Conservation (phyloP, 495 filamentous ascomycete species). For the Usnea hakonensis region DNA sequence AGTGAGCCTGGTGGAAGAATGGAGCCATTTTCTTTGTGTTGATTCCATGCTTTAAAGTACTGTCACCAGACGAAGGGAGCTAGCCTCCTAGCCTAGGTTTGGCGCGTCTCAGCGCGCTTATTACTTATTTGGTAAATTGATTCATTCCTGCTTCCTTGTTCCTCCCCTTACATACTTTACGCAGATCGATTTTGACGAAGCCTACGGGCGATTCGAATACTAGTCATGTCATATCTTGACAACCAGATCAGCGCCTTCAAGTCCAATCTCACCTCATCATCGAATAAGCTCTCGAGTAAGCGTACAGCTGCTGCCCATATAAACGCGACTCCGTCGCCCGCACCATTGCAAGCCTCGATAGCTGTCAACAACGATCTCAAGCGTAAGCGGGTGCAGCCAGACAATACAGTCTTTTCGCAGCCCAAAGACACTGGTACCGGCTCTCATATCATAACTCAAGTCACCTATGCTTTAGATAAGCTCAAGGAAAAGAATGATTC, state of each 20-base stretch:
- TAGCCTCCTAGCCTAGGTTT: slow-evolving; percentile 1
- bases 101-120: not conserved
- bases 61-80: not conserved
- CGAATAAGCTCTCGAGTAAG: slow-evolving; percentile 42
- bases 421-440: slow-evolving; percentile 70
- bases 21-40: not conserved
- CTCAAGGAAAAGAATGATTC: slow-evolving; percentile 70
- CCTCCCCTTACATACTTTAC: too few relatives aligned
- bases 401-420: slow-evolving; percentile 64
- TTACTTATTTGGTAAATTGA: not conserved
- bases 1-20: not conserved
- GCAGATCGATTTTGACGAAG: not conserved
- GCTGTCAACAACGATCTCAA: slow-evolving; percentile 44
- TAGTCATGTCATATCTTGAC: slow-evolving; percentile 44
- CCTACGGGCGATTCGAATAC: not conserved
- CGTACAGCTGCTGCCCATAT: slow-evolving; percentile 31
- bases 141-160: not conserved
- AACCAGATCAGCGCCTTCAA: slow-evolving; percentile 43
- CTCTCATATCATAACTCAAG: slow-evolving; percentile 71
- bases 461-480: slow-evolving; percentile 73
- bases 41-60: not conserved
- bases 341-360: slow-evolving; percentile 35
- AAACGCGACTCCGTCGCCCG: slow-evolving; percentile 32
- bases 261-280: slow-evolving; percentile 39
- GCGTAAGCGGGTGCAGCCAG: slow-evolving; percentile 49